A percentile compares a stretch with the other conserved stretches of the same genome.
These are phyloP conservation scores for Diplodia mutila DNA, from an alignment of 2,329 filamentous ascomycete genomes.

Conservation along the genomic window DNA sequence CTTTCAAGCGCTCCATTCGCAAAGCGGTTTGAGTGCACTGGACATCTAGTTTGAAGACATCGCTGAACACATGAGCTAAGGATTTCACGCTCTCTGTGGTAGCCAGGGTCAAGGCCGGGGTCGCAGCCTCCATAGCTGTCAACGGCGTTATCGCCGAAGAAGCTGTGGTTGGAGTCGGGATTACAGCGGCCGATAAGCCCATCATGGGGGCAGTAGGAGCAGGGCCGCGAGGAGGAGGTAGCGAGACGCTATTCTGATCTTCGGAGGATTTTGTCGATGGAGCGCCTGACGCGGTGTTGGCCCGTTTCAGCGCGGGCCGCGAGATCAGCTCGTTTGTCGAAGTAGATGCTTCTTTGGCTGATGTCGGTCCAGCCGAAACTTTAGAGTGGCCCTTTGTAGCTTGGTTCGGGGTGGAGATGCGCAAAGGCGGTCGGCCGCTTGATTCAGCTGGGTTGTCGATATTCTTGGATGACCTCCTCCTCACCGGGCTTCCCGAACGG, in stretches of 20 bases:
- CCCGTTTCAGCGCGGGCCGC: not conserved
- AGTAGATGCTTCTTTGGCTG: not conserved
- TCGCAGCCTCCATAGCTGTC: too few species aligned
- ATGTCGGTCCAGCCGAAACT: not conserved
- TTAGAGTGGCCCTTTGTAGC: not conserved
- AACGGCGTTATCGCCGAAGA: not conserved
- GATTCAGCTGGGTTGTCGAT: not conserved
- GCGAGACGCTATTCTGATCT: not conserved
- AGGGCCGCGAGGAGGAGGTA: not conserved
- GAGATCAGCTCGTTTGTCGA: not conserved
- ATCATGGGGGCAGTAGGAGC: conserved; percentile 7
- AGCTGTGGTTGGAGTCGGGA: not conserved
- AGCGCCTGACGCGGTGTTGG: not conserved
- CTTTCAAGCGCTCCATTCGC: not conserved
- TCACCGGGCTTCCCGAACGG: not conserved
- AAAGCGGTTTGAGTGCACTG: not conserved
- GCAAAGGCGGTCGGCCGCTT: not conserved
- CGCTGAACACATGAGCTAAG: not conserved
- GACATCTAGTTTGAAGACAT: not conserved
- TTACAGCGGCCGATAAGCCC: not conserved
- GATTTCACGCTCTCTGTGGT: not conserved
- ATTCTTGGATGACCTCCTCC: not conserved
- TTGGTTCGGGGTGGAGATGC: not conserved
- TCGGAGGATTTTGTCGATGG: not conserved
- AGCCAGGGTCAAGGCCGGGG: too few species aligned